These are phyloP conservation scores for Malus hybrid DNA, from an alignment of 331 rosid species.

Conservation along the genomic window DNA sequence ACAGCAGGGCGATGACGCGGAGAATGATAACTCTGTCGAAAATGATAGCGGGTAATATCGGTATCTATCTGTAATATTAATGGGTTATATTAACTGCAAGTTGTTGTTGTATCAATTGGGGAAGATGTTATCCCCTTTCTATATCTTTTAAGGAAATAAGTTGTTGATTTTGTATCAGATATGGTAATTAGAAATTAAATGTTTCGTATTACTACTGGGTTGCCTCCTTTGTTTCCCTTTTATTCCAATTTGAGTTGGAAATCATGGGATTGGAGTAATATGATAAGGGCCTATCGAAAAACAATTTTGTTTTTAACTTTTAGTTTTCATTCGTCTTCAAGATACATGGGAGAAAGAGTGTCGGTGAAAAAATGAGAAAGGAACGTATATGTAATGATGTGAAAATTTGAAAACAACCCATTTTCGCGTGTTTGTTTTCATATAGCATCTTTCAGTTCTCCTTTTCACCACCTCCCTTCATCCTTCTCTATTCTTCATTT, in stretches of 20 bases:
- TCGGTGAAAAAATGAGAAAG: neutral
- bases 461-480: neutral
- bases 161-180: conserved; percentile 23
- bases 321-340: neutral
- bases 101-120: conserved; percentile 20
- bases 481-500: too few relatives aligned
- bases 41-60: conserved; percentile 37
- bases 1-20: conserved; percentile 37
- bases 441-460: neutral
- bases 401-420: too few relatives aligned
- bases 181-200: conserved; percentile 8
- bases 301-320: neutral
- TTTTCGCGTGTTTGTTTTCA: neutral
- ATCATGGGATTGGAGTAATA: neutral
- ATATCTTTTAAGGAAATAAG: conserved; percentile 30
- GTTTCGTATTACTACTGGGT: neutral
- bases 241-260: too few relatives aligned
- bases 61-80: conserved; percentile 21
- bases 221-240: too few relatives aligned
- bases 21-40: conserved; percentile 44
- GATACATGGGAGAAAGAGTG: neutral
- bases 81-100: conserved; percentile 25
- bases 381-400: neutral
- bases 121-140: conserved; percentile 8
- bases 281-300: neutral